Evolutionary conservation across 2,329 filamentous ascomycete species (phyloP), one percentile per base, ranked within the genome.

Genomic region (Fusarium circinatum): DNA sequence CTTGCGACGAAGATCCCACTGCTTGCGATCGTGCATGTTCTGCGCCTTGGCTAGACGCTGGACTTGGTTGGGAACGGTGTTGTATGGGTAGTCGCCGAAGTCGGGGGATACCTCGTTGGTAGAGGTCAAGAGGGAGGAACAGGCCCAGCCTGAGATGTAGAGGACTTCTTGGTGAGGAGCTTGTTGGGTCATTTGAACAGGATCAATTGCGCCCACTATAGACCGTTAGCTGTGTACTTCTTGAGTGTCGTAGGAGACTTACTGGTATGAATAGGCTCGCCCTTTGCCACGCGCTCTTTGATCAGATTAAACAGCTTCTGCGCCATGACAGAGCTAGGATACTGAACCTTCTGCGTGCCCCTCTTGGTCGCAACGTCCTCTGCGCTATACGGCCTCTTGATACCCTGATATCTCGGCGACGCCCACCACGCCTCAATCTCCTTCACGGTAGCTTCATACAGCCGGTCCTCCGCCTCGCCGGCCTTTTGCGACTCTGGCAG

Each of bases 111-210:
- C 96, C 82, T 99, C 96, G 85, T 99, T 98, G 42, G 96, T 98
- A 15, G 91, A 92, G 8, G 96, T 98, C 51, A 99, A 87, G 26
- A 98, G 90, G 1, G 95, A 96, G 0, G 96, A 98, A 84, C 96
- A 98, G 10, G 96, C 96, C 96, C 96, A 99, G 71, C 96, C 96
- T 2, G 95, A 98, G 72, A 99, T 88, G 84, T 99, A 99, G 51
- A 99, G 89, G 24, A 98, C 93, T 82, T 99, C 96, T 82, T 98
- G 96, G 84, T 98, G 94, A 11, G 94, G 90, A 22, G 96, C 96
- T 86, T 98, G 96, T 83, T 99, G 96, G 55, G 96, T 98, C 96
- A 99, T 98, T 85, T 99, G 96, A 17, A 98, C 91, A n/a, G 96
- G 96, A 80, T 99, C 96, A 83, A 99, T 97, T 68, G 95, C 96